Percentiles rank a stretch among this genome's conserved stretches.
Evolutionary conservation across 2,329 filamentous ascomycete genomes (phyloP).

Genomic region (Ascochyta koolunga): DNA sequence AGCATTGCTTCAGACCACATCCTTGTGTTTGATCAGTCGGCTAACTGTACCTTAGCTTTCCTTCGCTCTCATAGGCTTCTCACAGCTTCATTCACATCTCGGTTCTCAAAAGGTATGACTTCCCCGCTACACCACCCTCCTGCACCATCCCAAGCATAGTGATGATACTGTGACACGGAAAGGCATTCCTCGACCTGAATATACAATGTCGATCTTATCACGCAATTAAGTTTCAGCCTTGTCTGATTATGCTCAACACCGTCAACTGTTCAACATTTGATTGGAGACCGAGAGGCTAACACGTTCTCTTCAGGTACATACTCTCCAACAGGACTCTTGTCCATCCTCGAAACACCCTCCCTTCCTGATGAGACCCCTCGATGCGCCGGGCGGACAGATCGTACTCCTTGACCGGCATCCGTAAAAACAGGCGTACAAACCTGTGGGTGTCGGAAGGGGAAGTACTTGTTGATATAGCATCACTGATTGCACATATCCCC

Average conservation of each 20-base stretch:
- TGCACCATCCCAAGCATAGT: conserved; percentile 49
- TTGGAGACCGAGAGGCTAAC: conserved; percentile 34
- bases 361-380: conserved; percentile 65
- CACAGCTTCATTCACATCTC: not conserved
- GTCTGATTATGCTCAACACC: conserved; percentile 59
- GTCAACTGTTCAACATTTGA: conserved; percentile 17
- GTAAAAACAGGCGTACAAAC: conserved; percentile 68
- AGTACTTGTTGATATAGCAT: conserved; percentile 73
- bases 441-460: conserved; percentile 61
- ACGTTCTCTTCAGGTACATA: conserved; percentile 40
- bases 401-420: conserved; percentile 59
- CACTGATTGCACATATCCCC: conserved; percentile 58
- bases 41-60: conserved; percentile 28
- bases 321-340: conserved; percentile 21
- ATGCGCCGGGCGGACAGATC: conserved; percentile 74
- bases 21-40: conserved; percentile 1
- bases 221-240: conserved; percentile 71
- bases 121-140: conserved; percentile 9
- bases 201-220: conserved; percentile 67
- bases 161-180: conserved; percentile 69
- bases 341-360: conserved; percentile 7
- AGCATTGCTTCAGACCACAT: conserved; percentile 3
- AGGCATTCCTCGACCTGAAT: conserved; percentile 74
- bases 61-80: not conserved
- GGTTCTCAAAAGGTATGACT: conserved; percentile 51